Percentiles rank a stretch among this genome's conserved stretches.
Evolutionary conservation across 805 yeast species (phyloP).

Genomic region (Candida berthetii): DNA sequence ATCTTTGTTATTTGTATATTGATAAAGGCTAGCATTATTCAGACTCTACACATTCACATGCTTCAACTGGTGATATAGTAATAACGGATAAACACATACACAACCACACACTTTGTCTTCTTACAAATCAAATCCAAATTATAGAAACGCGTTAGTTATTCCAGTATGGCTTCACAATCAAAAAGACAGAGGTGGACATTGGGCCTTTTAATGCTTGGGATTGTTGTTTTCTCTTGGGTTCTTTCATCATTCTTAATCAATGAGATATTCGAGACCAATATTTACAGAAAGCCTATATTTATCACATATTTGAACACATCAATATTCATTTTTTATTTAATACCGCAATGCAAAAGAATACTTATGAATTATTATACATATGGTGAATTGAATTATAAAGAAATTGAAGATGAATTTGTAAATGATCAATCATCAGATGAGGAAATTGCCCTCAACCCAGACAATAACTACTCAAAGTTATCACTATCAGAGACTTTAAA

Average conservation of each 20-base stretch:
- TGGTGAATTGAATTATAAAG: slow-evolving; percentile 19
- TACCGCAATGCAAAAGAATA: slow-evolving; percentile 42
- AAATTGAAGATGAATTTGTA: slow-evolving; percentile 15
- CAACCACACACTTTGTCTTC: neutral
- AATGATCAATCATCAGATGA: slow-evolving; percentile 17
- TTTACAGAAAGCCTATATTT: slow-evolving; percentile 83
- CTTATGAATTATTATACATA: slow-evolving; percentile 19
- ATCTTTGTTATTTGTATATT: no score
- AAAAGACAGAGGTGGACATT: slow-evolving; percentile 51
- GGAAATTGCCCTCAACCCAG: slow-evolving; percentile 17
- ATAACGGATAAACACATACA: neutral
- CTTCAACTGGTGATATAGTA: neutral
- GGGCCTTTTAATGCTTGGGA: slow-evolving; percentile 65
- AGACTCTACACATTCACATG: no score
- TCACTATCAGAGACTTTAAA: slow-evolving; percentile 58
- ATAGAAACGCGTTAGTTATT: neutral
- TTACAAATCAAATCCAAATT: neutral
- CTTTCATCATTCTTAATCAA: slow-evolving; percentile 81
- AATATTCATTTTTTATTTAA: slow-evolving; percentile 70
- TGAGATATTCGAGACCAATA: slow-evolving; percentile 59
- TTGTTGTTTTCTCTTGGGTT: slow-evolving; percentile 89
- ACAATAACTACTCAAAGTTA: slow-evolving; percentile 22
- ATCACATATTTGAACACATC: slow-evolving; percentile 91
- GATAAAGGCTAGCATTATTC: no score
- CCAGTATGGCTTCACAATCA: neutral